These are phyloP conservation scores for Colletotrichum spaethianum DNA, from an alignment of 2,329 filamentous ascomycete genomes.

Conservation along the genomic window DNA sequence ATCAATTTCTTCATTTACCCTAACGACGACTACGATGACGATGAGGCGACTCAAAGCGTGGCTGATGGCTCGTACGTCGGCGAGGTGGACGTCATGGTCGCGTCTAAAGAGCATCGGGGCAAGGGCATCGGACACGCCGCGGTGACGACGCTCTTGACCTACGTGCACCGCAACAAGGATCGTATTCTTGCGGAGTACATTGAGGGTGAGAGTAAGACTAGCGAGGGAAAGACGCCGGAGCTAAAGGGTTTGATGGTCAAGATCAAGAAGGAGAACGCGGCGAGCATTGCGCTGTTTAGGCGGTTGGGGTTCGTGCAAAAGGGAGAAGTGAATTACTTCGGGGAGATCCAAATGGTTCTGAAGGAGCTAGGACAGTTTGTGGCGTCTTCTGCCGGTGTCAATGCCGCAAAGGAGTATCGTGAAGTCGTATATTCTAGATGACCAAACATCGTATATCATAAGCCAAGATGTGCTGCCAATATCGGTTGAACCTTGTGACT, in stretches of 20 bases:
- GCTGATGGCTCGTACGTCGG: conserved; percentile 62
- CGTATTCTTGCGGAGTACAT: conserved; percentile 67
- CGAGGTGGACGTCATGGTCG: conserved; percentile 92
- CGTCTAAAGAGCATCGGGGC: conserved; percentile 68
- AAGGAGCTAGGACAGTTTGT: conserved; percentile 44
- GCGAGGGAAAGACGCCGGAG: conserved; percentile 6
- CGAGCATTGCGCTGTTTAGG: conserved; percentile 66
- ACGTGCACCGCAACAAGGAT: conserved; percentile 69
- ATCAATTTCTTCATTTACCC: conserved; percentile 85
- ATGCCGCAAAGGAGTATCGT: conserved; percentile 21
- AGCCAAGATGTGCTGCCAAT: neutral
- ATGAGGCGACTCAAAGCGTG: conserved; percentile 43
- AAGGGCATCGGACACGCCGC: conserved; percentile 76
- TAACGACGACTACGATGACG: conserved; percentile 66
- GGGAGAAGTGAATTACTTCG: conserved; percentile 72
- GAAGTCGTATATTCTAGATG: conserved; percentile 34
- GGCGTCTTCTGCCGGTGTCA: conserved; percentile 15
- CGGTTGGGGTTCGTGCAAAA: conserved; percentile 66
- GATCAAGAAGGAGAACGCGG: conserved; percentile 69
- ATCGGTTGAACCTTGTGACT: neutral
- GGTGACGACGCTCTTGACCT: conserved; percentile 78
- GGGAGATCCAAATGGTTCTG: conserved; percentile 68
- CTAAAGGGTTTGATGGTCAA: conserved; percentile 70
- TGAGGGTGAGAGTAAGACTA: conserved; percentile 40
- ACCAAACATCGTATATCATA: neutral